Evolutionary conservation across 2,329 filamentous ascomycete genomes (phyloP), one percentile per base, ranked within the genome.

Genomic region (Ophiostoma sp.): DNA sequence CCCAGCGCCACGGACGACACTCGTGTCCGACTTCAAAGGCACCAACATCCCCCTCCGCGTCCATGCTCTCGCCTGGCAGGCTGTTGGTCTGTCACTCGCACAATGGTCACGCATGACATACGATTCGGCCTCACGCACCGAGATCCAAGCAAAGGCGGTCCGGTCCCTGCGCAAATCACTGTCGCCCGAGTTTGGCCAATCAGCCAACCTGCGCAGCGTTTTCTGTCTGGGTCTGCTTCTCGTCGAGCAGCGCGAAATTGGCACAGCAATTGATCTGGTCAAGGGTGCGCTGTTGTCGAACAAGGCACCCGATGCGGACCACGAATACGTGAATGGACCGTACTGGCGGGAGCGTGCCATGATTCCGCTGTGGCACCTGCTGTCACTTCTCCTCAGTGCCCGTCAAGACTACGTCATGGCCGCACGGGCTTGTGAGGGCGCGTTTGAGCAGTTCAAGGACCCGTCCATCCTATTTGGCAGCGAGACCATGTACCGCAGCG

Each of bases 321-420:
- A 85, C 61, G 82, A 82, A 59, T 78, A 84, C 3, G 80, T 82
- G 55, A 82, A 84, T 69, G 85, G 86, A 0, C 83, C 84, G 1
- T 88, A 86, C 76, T 89, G 87, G 87, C 86, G 89, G 72, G 90
- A 94, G 79, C 85, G 89, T 64, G 86, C 88, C 7, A 82, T 91
- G 45, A 90, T 98, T 31, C 91, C 95, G 2, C 82, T 98, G 31
- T 98, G 96, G 95, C 96, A 99, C 84, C 86, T 99, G 19, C 86
- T 99, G 64, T 91, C 94, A 0, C 86, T 99, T 31, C 85, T 98
- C 28, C 83, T 98, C 39, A 97, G 93, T 76, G 93, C 94, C 0
- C 90, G 93, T 76, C 92, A 97, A 76, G 94, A 98, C 75, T 97
- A 93, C 78, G 84, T 89, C 69, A 92, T 93, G 80, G 95, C 96